Evolutionary conservation across 257 asterid species (phyloP), one percentile per base, ranked within the genome.

Genomic region (Nicotiana attenuata): DNA sequence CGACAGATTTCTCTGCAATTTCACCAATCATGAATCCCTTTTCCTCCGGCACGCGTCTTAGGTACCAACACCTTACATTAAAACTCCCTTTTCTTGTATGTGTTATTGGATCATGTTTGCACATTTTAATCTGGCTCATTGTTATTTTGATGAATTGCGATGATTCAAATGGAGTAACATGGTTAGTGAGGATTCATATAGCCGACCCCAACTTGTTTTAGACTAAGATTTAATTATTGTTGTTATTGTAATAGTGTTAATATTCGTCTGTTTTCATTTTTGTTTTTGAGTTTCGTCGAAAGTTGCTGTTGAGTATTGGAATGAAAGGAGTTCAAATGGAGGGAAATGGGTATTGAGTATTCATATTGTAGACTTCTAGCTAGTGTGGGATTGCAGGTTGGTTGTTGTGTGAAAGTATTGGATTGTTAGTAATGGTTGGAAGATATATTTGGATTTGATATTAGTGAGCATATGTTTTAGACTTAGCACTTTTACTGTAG

Each of bases 31-130:
- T 94, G 98, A 92, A 94, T 90, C 97, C 97, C 73, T 94, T 94
- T 86, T 91, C 97, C 14, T 91, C 98, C 85, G 93, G 93, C 89
- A 90, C 98, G 31, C 97, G 97, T 83, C 90, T 94, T 82, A 92
- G 98, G 98, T 90, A 41, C 11, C 56, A 81, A 89, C 79, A 22
- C 61, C 73, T 20, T 33, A 63, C 77, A 64, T 55, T 65, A 22
- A 63, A 35, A 16, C 63, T 64, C 24, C 9, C 59, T 20, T 19
- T 83, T 17, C 45, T 80, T 19, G 8, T 47, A 45, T 55, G 78
- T 9, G 14, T 60, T 69, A 20, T 55, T 76, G 59, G 61, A 75
- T 81, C 66, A 17, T 9, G 10, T n/a, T 50, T 19, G 45, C 47
- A 22, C 7, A 3, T 11, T 20, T 73, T 20, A 14, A 10, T 33